These are phyloP conservation scores for Scytalidium sp. DNA, from an alignment of 2,329 filamentous ascomycete genomes.

Conservation along the genomic window DNA sequence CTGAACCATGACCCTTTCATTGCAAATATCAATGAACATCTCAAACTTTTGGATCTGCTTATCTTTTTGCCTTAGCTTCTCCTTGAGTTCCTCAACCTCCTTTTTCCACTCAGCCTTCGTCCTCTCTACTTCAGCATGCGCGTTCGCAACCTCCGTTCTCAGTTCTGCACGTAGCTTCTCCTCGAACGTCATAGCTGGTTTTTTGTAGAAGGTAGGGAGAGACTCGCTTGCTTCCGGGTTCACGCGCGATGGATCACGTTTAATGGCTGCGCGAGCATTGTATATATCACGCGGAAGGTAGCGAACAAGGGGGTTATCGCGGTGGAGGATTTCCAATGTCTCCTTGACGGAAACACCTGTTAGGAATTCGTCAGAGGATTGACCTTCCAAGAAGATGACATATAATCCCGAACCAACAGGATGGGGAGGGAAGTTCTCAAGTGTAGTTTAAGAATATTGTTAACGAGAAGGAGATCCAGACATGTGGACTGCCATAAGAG, in stretches of 20 bases:
- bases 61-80: constrained; percentile 61
- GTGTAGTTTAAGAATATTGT: background rate
- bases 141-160: constrained; percentile 56
- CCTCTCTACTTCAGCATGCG: constrained; percentile 54
- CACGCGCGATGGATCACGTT: constrained; percentile 61
- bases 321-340: constrained; percentile 64
- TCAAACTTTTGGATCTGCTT: constrained; percentile 61
- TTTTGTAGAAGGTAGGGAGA: constrained; percentile 63
- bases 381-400: background rate
- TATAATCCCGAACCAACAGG: too few species aligned
- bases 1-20: constrained; percentile 63
- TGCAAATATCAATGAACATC: constrained; percentile 69
- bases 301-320: constrained; percentile 60
- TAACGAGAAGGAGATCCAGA: constrained; percentile 7
- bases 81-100: constrained; percentile 56
- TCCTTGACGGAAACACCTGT: constrained; percentile 62
- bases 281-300: constrained; percentile 65
- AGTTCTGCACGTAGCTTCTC: constrained; percentile 62
- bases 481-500: background rate
- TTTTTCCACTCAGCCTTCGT: constrained; percentile 53
- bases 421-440: too few species aligned
- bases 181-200: constrained; percentile 59
- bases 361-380: constrained; percentile 28
- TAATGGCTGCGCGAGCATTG: constrained; percentile 65
- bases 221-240: constrained; percentile 56